A percentile compares a stretch with the other conserved stretches of the same genome.
Evolutionary conservation across 805 yeast genomes (phyloP).

Genomic region (Nakazawaea populi): DNA sequence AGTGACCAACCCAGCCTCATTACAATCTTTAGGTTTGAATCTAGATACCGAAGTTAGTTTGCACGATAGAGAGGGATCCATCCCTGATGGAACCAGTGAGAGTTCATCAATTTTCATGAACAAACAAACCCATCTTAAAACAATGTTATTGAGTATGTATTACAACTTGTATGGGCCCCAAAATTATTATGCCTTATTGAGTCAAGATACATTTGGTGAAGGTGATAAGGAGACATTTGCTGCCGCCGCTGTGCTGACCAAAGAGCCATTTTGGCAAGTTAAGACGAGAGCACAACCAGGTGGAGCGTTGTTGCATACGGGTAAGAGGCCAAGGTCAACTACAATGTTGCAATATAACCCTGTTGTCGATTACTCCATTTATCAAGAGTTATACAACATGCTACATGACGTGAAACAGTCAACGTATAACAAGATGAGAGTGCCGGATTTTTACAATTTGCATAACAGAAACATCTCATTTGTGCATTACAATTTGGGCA

Average conservation of each 20-base stretch:
- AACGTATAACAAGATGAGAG: conserved; percentile 6
- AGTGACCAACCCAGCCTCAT: conserved; percentile 1
- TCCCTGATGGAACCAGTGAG: conserved; percentile 56
- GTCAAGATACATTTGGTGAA: conserved; percentile 62
- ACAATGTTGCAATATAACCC: conserved; percentile 29
- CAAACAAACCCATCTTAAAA: conserved; percentile 45
- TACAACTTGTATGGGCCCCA: conserved; percentile 54
- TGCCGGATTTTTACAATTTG: conserved; percentile 4
- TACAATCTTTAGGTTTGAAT: conserved; percentile 1
- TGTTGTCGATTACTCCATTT: conserved; percentile 20
- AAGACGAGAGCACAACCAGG: conserved; percentile 32
- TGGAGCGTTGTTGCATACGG: conserved; percentile 20
- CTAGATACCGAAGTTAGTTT: conserved; percentile 24
- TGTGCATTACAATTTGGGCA: conserved; percentile 10
- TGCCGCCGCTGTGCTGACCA: conserved; percentile 48
- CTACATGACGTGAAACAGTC: not conserved
- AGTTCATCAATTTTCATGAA: conserved; percentile 54
- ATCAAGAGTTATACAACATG: conserved; percentile 4
- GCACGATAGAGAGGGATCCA: conserved; percentile 50
- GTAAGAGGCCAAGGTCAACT: conserved; percentile 11
- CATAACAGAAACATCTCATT: conserved; percentile 5
- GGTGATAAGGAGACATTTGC: conserved; percentile 67
- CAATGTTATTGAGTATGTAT: conserved; percentile 46
- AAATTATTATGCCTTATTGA: conserved; percentile 50
- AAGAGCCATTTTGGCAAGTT: conserved; percentile 32